These are phyloP conservation scores for Venturia asperata DNA, from an alignment of 2,329 filamentous ascomycete species.

Conservation along the genomic window DNA sequence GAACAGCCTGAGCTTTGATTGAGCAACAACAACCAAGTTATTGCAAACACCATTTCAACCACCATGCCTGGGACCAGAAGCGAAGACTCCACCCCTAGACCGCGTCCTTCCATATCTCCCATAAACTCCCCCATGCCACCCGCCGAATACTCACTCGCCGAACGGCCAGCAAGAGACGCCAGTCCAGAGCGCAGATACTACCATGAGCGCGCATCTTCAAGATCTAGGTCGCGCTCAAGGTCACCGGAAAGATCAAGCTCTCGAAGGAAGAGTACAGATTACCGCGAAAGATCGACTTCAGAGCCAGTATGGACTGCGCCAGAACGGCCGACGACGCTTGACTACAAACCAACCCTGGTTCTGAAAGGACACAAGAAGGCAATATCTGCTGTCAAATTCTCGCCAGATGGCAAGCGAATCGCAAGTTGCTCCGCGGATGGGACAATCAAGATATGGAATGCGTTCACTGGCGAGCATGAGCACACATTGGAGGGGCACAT, in stretches of 20 bases:
- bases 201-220: background rate
- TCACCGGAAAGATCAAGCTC: constrained; percentile 15
- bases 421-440: constrained; percentile 85
- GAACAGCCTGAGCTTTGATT: background rate
- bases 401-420: constrained; percentile 82
- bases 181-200: constrained; percentile 6
- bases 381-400: constrained; percentile 81
- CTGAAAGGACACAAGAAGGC: constrained; percentile 72
- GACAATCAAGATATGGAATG: constrained; percentile 87
- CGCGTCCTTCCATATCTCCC: constrained; percentile 9
- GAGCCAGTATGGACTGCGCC: constrained; percentile 28
- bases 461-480: constrained; percentile 66
- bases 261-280: background rate
- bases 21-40: background rate
- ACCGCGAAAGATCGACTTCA: constrained; percentile 28
- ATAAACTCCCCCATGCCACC: constrained; percentile 9
- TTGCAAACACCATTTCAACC: background rate
- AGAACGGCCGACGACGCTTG: constrained; percentile 43
- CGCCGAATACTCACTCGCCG: constrained; percentile 12
- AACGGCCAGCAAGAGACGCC: constrained; percentile 11
- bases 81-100: constrained; percentile 1
- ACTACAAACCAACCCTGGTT: constrained; percentile 63
- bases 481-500: constrained; percentile 90
- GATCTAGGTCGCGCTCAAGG: constrained; percentile 15
- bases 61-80: background rate